phyloP scores from a whole-genome alignment of 2,329 filamentous ascomycete species.

The Neobulgaria alba region DNA sequence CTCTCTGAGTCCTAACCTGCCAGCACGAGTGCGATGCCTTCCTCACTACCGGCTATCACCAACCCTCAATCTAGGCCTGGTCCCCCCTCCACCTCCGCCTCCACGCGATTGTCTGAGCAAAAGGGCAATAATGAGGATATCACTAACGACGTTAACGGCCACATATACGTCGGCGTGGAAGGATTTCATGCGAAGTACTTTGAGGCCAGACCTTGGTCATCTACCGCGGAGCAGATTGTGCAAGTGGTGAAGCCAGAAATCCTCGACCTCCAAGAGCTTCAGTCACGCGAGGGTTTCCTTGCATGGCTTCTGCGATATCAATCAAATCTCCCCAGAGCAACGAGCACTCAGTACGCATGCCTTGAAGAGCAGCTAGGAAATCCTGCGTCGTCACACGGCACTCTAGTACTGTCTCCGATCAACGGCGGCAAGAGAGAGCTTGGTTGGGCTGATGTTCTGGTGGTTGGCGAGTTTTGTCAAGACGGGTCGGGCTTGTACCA shows the following conservation, averaged over 20 bases:
- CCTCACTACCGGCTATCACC: too few species aligned
- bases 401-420: not conserved
- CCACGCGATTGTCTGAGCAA: not conserved
- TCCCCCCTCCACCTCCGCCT: too few species aligned
- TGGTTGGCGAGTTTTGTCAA: not conserved
- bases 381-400: not conserved
- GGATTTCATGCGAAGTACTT: slow-evolving; percentile 1
- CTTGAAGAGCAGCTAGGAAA: not conserved
- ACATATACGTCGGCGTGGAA: not conserved
- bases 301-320: not conserved
- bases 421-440: not conserved
- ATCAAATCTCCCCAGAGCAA: not conserved
- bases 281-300: not conserved
- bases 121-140: not conserved
- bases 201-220: slow-evolving; percentile 1
- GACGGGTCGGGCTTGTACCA: not conserved
- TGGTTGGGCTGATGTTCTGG: slow-evolving; percentile 1
- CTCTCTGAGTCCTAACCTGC: too few species aligned
- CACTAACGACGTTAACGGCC: not conserved
- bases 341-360: not conserved
- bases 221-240: slow-evolving; percentile 1
- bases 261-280: not conserved
- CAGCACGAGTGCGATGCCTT: too few species aligned
- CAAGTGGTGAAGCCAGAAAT: not conserved
- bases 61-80: too few species aligned